Evolutionary conservation across 495 filamentous ascomycete genomes (phyloP).

Genomic region (Pseudomonodictys pantanalensis): DNA sequence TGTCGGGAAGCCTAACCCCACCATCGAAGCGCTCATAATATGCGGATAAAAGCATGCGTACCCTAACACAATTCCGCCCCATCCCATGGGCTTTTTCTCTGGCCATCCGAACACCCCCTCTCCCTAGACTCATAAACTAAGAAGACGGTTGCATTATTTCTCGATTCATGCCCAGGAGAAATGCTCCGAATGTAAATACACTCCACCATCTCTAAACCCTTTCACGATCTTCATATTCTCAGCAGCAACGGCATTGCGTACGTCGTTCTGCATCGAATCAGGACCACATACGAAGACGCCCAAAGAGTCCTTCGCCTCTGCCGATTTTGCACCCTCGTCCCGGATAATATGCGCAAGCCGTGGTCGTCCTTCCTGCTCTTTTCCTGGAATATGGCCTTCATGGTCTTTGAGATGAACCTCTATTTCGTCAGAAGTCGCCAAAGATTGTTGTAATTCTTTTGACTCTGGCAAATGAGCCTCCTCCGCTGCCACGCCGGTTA

Average conservation of each 20-base stretch:
- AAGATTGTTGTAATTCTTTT: neutral
- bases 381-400: neutral
- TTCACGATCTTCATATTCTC: conserved; percentile 43
- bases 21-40: too few species aligned
- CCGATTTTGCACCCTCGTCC: conserved; percentile 28
- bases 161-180: conserved; percentile 52
- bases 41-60: too few species aligned
- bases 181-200: conserved; percentile 54
- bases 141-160: too few species aligned
- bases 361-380: conserved; percentile 35
- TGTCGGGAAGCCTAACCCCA: too few species aligned
- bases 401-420: neutral
- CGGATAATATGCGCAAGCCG: conserved; percentile 42
- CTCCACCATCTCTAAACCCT: conserved; percentile 43
- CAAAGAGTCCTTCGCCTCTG: conserved; percentile 35
- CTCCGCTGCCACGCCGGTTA: conserved; percentile 20
- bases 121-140: too few species aligned
- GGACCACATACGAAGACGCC: conserved; percentile 54
- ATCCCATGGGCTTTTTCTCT: too few species aligned
- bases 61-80: too few species aligned
- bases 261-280: conserved; percentile 50
- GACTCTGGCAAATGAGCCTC: neutral
- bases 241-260: conserved; percentile 49
- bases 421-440: conserved; percentile 3
- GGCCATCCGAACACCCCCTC: too few species aligned